phyloP scores from a whole-genome alignment of 2,329 filamentous ascomycete genomes.

The Colletotrichum costaricense region DNA sequence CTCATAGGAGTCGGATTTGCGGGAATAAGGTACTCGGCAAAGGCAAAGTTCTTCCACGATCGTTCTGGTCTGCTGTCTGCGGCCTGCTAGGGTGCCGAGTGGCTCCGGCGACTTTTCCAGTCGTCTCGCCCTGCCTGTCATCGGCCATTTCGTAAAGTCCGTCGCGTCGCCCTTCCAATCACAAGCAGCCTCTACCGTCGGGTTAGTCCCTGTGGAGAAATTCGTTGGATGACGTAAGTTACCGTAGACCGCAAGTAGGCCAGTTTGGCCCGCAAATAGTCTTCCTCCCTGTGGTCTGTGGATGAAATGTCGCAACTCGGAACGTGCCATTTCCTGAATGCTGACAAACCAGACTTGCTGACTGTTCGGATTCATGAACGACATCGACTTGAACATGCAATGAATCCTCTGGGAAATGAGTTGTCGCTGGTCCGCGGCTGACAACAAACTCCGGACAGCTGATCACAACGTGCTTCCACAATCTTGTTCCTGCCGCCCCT shows the following conservation, averaged over 20 bases:
- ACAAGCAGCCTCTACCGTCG: slow-evolving; percentile 4
- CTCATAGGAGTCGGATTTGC: neutral
- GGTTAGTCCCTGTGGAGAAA: slow-evolving; percentile 15
- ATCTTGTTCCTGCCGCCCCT: neutral
- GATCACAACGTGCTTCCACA: neutral
- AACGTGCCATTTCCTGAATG: neutral
- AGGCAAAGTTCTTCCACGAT: neutral
- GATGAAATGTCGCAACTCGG: neutral
- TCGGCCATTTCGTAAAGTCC: slow-evolving; percentile 23
- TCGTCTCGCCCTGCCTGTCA: slow-evolving; percentile 5
- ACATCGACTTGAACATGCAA: neutral
- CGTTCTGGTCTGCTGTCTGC: neutral
- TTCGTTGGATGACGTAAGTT: slow-evolving; percentile 11
- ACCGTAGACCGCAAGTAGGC: neutral
- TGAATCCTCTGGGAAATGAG: neutral
- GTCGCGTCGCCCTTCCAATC: slow-evolving; percentile 13
- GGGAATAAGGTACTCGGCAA: neutral
- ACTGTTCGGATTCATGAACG: neutral
- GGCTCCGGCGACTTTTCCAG: neutral
- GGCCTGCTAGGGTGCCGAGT: neutral
- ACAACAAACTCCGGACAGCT: neutral
- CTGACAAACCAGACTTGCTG: slow-evolving; percentile 30
- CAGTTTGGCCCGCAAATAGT: neutral
- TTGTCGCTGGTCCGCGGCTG: neutral
- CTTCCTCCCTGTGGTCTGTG: neutral